Percentiles rank a stretch among this genome's conserved stretches.
Conservation (phyloP, 192 early-diverging fungal species). For the Entophlyctis helioformis region DNA sequence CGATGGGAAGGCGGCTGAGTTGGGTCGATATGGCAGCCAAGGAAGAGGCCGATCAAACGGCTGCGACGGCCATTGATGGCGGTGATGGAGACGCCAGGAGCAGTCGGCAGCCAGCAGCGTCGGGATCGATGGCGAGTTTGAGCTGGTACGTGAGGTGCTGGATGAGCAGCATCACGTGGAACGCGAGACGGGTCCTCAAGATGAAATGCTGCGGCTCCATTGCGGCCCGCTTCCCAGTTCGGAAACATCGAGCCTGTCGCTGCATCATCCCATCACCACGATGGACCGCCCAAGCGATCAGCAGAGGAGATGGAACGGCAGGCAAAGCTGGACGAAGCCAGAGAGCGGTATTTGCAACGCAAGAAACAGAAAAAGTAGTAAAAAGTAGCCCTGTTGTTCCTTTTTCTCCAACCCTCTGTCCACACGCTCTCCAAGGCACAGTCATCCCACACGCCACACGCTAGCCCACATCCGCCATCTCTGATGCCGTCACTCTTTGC, state of each 20-base stretch:
- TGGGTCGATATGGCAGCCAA: constrained; percentile 2
- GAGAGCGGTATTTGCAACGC: constrained; percentile 20
- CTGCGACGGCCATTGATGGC: not conserved
- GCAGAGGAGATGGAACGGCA: constrained; percentile 1
- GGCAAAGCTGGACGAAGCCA: constrained; percentile 11
- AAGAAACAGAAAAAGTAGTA: too few species aligned
- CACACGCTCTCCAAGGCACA: too few species aligned
- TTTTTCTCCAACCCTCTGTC: too few species aligned
- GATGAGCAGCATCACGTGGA: constrained; percentile 12
- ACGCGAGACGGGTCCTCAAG: constrained; percentile 1
- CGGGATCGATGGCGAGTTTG: constrained; percentile 20
- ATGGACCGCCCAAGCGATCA: not conserved
- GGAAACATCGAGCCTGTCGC: not conserved
- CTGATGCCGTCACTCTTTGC: too few species aligned
- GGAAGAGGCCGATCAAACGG: constrained; percentile 1
- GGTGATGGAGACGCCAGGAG: not conserved
- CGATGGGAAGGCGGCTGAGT: not conserved
- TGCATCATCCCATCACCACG: not conserved
- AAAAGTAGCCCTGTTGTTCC: too few species aligned
- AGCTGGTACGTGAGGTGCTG: constrained; percentile 13
- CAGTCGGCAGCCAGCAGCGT: not conserved
- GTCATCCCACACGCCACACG: too few species aligned
- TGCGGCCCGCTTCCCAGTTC: not conserved
- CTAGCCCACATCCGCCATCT: too few species aligned
- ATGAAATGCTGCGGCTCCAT: not conserved